Conservation (phyloP, 1,139 yeast genomes). For the Geotrichum armillariae region DNA sequence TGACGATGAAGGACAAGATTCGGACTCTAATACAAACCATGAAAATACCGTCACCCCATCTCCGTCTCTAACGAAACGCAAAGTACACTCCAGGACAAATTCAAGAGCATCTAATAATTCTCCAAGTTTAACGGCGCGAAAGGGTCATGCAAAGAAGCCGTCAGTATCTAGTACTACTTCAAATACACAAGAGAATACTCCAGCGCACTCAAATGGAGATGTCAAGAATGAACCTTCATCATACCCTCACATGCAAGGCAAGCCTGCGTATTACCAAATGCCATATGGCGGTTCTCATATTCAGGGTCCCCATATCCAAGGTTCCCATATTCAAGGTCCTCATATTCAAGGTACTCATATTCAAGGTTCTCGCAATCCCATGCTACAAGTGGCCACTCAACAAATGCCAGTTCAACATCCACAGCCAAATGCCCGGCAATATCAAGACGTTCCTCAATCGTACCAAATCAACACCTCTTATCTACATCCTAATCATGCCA, state of each 20-base stretch:
- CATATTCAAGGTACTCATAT: not conserved
- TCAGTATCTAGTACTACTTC: slow-evolving; percentile 1
- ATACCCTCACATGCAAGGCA: not conserved
- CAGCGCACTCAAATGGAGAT: not conserved
- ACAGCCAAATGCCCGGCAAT: slow-evolving; percentile 22
- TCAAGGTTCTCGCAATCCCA: not conserved
- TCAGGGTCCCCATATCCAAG: no score
- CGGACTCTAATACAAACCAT: slow-evolving; percentile 8
- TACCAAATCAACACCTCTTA: not conserved
- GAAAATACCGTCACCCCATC: slow-evolving; percentile 8
- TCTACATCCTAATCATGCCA: not conserved
- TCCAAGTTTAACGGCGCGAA: slow-evolving; percentile 22
- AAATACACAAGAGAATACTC: not conserved
- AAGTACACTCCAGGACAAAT: slow-evolving; percentile 2
- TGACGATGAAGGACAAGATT: slow-evolving; percentile 22
- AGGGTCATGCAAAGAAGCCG: slow-evolving; percentile 10
- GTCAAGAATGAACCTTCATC: not conserved
- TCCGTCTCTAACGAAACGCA: slow-evolving; percentile 9
- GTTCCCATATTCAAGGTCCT: no score
- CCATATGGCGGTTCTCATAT: not conserved
- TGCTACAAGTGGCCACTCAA: not conserved
- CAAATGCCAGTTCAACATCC: slow-evolving; percentile 14
- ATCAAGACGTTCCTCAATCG: not conserved
- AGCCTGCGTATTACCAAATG: not conserved
- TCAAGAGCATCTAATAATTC: slow-evolving; percentile 10